Conservation (phyloP, 2,329 filamentous ascomycete genomes). For the Aureobasidium vineae region DNA sequence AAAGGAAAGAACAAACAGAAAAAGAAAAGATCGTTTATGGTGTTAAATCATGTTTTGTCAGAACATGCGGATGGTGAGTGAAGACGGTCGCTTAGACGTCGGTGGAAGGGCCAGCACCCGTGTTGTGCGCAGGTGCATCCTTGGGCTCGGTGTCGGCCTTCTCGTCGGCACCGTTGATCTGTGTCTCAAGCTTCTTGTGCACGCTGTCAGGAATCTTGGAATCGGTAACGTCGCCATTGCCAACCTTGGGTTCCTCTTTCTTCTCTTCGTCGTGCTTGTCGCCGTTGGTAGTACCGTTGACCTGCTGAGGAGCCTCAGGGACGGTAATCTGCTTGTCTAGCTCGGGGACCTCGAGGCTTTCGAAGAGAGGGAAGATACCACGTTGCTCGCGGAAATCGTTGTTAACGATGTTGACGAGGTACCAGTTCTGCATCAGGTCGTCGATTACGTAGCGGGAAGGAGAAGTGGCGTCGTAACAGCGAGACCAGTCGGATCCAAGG, state of each 20-base stretch:
- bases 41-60: background rate
- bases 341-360: constrained; percentile 68
- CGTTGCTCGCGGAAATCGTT: constrained; percentile 91
- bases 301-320: background rate
- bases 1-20: background rate
- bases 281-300: constrained; percentile 14
- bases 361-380: constrained; percentile 82
- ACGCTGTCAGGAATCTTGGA: constrained; percentile 21
- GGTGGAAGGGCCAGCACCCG: constrained; percentile 17
- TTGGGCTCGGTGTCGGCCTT: constrained; percentile 16
- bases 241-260: background rate
- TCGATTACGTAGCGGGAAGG: constrained; percentile 78
- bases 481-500: constrained; percentile 89
- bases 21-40: constrained; percentile 8
- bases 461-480: constrained; percentile 75
- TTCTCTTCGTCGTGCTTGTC: constrained; percentile 3
- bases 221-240: constrained; percentile 13
- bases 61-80: background rate
- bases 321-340: constrained; percentile 49
- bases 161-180: constrained; percentile 11
- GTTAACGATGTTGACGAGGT: constrained; percentile 94
- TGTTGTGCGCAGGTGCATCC: constrained; percentile 23
- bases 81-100: background rate
- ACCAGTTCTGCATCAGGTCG: constrained; percentile 84
- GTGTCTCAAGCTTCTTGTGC: constrained; percentile 20